Evolutionary conservation across 768 basidiomycete species (phyloP), one percentile per base, ranked within the genome.

Genomic region (Rhodotorula toruloides): DNA sequence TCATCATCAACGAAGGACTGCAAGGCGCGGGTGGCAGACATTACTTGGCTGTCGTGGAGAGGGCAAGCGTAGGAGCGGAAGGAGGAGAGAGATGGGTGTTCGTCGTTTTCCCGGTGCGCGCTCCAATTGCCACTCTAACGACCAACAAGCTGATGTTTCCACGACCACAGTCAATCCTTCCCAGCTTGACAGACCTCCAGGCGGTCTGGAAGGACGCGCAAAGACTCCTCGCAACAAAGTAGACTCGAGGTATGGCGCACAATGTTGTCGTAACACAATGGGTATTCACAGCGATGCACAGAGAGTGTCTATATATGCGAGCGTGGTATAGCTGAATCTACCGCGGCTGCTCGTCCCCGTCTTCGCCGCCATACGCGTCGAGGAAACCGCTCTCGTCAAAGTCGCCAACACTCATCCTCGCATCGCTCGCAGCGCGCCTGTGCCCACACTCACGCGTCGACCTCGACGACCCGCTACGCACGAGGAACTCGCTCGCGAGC

Each of bases 381-480:
- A 65, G 31, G 4, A 65, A 42, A 25, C 37, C 57, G 17, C 14
- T 21, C 57, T 53, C 63, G n/a, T 65, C 63, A 27, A 16, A 50
- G 13, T 3, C 8, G 12, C 43, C 50, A 13, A 17, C 40, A 5
- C 54, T 25, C 10, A 12, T 13, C 25, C 49, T 25, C 25, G 17
- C 22, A 55, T 64, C 48, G 46, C 63, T 58, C 44, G 25, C 10
- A 3, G 56, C 31, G 8, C 29, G 29, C 21, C 63, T 25, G 29
- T 58, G 63, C 44, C 49, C 17, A 8, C 36, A 44, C 22, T 37
- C 46, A 13, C 48, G 22, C 50, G 25, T 9, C 22, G 36, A 2
- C 36, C n/a, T 6, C 16, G 14, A 8, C 22, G 55, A 58, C 37
- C 16, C 22, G 16, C 36, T 39, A 13, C 53, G n/a, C 31, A 46